These are phyloP conservation scores for Neurospora discreta DNA, from an alignment of 495 filamentous ascomycete genomes.

Conservation along the genomic window DNA sequence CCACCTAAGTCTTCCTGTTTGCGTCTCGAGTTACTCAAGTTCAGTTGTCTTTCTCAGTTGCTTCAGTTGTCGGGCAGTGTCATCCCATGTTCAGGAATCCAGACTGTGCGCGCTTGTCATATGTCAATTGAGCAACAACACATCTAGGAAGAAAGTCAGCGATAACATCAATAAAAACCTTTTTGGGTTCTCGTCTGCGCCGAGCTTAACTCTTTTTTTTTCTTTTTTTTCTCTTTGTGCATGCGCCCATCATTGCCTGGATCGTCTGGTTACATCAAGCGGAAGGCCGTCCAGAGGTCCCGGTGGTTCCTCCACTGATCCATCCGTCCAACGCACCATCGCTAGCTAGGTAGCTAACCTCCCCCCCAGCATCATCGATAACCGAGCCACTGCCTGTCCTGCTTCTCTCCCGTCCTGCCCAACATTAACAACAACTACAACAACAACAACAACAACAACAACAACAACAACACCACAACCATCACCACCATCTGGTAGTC, in stretches of 20 bases:
- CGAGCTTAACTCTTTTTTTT: neutral
- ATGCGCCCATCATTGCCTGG: constrained; percentile 1
- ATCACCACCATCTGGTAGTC: neutral
- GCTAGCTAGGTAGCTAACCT: too few species aligned
- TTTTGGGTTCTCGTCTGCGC: neutral
- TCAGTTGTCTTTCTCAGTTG: neutral
- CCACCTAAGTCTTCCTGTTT: neutral
- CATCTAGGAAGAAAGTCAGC: neutral
- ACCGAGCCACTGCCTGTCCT: neutral
- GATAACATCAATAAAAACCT: neutral
- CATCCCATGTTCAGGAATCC: neutral
- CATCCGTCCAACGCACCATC: too few species aligned
- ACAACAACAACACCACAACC: neutral
- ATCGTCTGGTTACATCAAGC: neutral
- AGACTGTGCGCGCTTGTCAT: neutral
- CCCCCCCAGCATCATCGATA: neutral
- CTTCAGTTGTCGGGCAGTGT: neutral
- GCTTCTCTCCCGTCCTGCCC: neutral
- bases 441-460: neutral
- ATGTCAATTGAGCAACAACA: neutral
- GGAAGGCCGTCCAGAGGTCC: neutral
- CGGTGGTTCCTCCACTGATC: neutral
- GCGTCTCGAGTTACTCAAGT: neutral
- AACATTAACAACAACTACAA: neutral
- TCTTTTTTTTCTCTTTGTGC: neutral